Conservation (phyloP, 2,329 filamentous ascomycete genomes). For the Aphanoascus verrucosus region DNA sequence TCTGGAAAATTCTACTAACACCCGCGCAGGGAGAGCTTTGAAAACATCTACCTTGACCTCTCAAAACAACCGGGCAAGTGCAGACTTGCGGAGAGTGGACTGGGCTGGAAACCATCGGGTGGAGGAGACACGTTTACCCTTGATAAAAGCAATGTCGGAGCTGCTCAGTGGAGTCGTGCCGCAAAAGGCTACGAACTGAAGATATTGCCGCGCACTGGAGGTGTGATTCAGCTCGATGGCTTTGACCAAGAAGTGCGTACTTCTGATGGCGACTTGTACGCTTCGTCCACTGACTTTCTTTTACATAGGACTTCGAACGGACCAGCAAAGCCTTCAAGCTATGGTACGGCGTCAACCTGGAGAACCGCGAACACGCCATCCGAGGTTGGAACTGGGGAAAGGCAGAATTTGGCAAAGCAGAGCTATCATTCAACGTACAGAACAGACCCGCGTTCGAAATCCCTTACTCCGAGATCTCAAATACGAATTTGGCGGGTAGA, state of each 20-base stretch:
- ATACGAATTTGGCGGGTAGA: constrained; percentile 93
- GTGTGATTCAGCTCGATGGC: constrained; percentile 85
- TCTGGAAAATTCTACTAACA: constrained; percentile 7
- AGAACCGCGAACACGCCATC: constrained; percentile 86
- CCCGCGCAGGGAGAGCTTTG: constrained; percentile 68
- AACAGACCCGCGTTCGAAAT: constrained; percentile 95
- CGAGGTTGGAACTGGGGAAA: constrained; percentile 99
- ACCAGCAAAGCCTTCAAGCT: constrained; percentile 90
- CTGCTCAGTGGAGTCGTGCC: constrained; percentile 89
- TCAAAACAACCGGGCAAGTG: constrained; percentile 88
- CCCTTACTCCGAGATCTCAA: constrained; percentile 92
- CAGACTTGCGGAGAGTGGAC: constrained; percentile 83
- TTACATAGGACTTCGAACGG: constrained; percentile 68
- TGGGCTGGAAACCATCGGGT: constrained; percentile 85
- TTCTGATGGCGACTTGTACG: neutral
- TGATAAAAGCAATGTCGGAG: constrained; percentile 71
- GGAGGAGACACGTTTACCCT: constrained; percentile 91
- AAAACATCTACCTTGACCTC: constrained; percentile 91
- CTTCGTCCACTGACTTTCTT: neutral
- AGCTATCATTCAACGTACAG: constrained; percentile 92
- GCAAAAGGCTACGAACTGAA: constrained; percentile 89
- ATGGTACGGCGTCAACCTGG: constrained; percentile 90
- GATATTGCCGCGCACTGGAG: constrained; percentile 71
- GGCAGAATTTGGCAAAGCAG: constrained; percentile 88
- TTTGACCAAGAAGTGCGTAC: constrained; percentile 68